Evolutionary conservation across 768 basidiomycete species (phyloP), one percentile per base, ranked within the genome.

Genomic region (Boletus rubescentipes): DNA sequence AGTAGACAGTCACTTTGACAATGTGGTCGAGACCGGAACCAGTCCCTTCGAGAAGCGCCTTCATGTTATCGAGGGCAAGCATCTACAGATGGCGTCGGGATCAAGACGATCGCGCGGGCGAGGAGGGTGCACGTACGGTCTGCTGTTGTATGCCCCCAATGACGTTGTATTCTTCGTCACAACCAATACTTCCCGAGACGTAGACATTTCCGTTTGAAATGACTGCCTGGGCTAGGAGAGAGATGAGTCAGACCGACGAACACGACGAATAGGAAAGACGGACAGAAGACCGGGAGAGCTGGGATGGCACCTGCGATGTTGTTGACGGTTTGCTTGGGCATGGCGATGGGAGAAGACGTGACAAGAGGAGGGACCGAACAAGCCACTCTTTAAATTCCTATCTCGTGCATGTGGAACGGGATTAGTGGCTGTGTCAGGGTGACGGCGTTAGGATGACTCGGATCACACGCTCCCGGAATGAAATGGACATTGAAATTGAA

Each of bases 171-270:
- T 76, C 71, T 1, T 41, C 39, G 36, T 68, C 61, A 46, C 63
- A 68, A 16, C 76, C 76, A 44, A 77, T 67, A 58, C 65, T 75
- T 2, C 76, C 75, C 10, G 75, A 77, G 23, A 73, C 69, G n/a
- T 76, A 77, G 12, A 76, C 64, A 9, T 51, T 66, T 11, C 68
- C 65, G 16, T 59, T 61, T 5, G 73, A 73, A 40, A 73, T 61
- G n/a, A 71, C 64, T 2, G 65, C 75, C 54, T 76, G 75, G 18
- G 74, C 73, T 74, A n/a, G 46, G 41, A 11, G 0, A 26, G 11
- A 14, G 12, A n/a, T 30, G 15, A 8, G 34, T 38, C 38, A 57
- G 35, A 40, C 14, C 31, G 32, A 23, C 40, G 21, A 23, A 23
- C 30, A 8, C 20, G 10, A 9, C 18, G 3, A 11, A 15, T 2